phyloP scores from a whole-genome alignment of 1,284 basidiomycete species.

The Ceratobasidium sp. region DNA sequence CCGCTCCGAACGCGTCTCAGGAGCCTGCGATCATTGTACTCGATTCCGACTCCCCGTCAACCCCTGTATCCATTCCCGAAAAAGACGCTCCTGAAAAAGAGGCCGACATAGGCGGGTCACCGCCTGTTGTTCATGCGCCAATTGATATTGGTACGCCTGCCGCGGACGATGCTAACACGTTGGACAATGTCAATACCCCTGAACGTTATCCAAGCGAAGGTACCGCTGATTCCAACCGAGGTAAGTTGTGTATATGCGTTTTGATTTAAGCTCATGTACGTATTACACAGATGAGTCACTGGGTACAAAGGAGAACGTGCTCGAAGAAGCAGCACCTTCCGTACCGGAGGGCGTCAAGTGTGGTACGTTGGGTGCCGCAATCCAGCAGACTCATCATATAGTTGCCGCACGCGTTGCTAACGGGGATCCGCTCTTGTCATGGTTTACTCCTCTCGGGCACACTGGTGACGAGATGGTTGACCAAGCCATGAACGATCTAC shows the following conservation, averaged over 20 bases:
- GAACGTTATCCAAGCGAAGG: not conserved
- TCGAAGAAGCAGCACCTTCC: not conserved
- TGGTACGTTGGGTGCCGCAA: too few relatives aligned
- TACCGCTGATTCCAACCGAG: not conserved
- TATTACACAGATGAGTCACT: not conserved
- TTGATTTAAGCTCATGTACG: too few relatives aligned
- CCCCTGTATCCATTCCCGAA: not conserved
- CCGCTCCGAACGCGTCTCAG: not conserved
- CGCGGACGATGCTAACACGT: not conserved
- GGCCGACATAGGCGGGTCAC: not conserved
- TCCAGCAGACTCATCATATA: too few relatives aligned
- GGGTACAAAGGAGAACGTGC: not conserved
- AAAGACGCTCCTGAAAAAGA: too few relatives aligned
- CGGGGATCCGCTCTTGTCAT: not conserved
- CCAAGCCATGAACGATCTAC: conserved; percentile 8
- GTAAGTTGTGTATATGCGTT: too few relatives aligned
- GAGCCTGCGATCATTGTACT: not conserved
- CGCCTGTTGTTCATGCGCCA: not conserved
- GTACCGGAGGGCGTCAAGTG: too few relatives aligned
- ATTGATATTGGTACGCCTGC: not conserved
- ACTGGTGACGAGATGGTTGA: not conserved
- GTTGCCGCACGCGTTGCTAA: not conserved
- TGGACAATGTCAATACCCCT: not conserved
- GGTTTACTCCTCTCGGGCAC: not conserved
- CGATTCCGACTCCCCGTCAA: not conserved